A percentile compares a stretch with the other conserved stretches of the same genome.
phyloP scores from a whole-genome alignment of 129 eudicot genomes.

The Pulicaria dysenterica region DNA sequence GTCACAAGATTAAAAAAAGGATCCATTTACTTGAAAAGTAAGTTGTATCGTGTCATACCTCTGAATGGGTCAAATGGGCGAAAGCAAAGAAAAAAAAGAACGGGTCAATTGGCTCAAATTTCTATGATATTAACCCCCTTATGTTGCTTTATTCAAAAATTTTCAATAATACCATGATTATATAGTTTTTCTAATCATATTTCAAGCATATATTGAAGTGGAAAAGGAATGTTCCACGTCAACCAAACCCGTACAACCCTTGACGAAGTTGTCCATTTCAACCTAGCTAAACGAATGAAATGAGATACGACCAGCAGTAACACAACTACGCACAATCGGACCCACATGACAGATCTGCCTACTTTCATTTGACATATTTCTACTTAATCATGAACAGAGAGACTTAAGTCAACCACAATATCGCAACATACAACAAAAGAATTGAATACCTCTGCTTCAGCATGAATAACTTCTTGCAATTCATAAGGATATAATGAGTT shows the following conservation, averaged over 20 bases:
- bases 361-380: no score
- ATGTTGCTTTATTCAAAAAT: neutral
- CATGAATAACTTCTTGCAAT: constrained; percentile 71
- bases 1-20: no score
- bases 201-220: no score
- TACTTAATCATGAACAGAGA: neutral
- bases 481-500: constrained; percentile 77
- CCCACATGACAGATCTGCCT: no score
- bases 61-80: neutral
- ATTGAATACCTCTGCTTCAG: constrained; percentile 67
- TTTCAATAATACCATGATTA: no score
- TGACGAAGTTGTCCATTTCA: neutral
- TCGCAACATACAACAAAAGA: neutral
- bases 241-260: neutral
- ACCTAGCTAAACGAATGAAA: neutral
- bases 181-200: no score
- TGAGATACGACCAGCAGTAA: no score
- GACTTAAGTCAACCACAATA: neutral
- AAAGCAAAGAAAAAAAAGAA: neutral
- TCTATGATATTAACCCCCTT: neutral
- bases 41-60: neutral
- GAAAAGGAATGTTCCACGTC: neutral
- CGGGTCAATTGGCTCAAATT: neutral
- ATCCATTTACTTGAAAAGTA: neutral
- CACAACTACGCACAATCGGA: no score